phyloP scores from a whole-genome alignment of 306 rosid genomes.

The Vigna mungo region DNA sequence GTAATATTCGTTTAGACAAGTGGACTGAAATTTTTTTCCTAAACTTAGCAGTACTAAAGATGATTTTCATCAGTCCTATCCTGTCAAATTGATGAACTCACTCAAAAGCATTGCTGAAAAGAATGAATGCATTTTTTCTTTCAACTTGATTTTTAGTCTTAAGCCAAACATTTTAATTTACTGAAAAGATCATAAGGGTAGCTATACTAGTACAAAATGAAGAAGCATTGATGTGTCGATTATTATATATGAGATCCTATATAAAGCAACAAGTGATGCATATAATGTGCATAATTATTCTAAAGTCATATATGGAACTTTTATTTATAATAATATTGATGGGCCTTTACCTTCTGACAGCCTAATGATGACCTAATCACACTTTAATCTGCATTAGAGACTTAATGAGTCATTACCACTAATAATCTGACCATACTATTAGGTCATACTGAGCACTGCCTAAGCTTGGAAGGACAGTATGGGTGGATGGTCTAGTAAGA shows the following conservation, averaged over 20 bases:
- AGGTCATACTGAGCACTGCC: too few relatives aligned
- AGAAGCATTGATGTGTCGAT: neutral
- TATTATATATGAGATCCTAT: neutral
- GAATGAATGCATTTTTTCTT: neutral
- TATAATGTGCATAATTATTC: too few relatives aligned
- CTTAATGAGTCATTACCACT: too few relatives aligned
- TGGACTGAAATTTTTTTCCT: neutral
- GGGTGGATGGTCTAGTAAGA: too few relatives aligned
- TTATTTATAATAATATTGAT: too few relatives aligned
- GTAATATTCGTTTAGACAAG: neutral
- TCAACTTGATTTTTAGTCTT: conserved; percentile 1
- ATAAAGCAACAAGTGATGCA: conserved; percentile 4
- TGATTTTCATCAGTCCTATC: neutral
- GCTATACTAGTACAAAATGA: neutral
- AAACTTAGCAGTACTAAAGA: neutral
- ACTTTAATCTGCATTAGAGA: too few relatives aligned
- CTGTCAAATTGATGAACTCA: neutral
- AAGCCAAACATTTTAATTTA: conserved; percentile 15
- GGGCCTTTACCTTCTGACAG: too few relatives aligned
- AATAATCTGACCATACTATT: too few relatives aligned
- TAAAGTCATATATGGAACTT: too few relatives aligned
- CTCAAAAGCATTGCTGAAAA: neutral
- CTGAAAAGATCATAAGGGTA: neutral
- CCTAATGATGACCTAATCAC: too few relatives aligned
- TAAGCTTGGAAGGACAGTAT: too few relatives aligned